A percentile compares a stretch with the other conserved stretches of the same genome.
phyloP scores from a whole-genome alignment of 2,329 filamentous ascomycete genomes.

The Tricladium varicosporioides region DNA sequence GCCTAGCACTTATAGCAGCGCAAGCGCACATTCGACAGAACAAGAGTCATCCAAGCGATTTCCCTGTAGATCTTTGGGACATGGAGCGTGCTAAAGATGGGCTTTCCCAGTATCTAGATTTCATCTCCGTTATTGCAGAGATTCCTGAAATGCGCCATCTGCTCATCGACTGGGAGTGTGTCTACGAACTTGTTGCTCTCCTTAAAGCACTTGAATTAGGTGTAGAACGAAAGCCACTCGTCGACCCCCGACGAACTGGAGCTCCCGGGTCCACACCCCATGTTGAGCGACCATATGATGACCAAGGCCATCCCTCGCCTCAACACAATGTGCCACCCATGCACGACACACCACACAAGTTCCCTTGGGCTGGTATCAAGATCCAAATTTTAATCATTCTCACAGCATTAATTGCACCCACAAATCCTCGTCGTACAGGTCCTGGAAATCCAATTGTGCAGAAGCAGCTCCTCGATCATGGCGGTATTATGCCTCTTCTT shows the following conservation, averaged over 20 bases:
- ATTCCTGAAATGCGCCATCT: slow-evolving; percentile 79
- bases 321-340: slow-evolving; percentile 47
- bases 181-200: slow-evolving; percentile 83
- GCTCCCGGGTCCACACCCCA: slow-evolving; percentile 3
- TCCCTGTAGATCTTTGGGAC: slow-evolving; percentile 93
- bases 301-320: slow-evolving; percentile 38
- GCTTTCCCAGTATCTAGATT: slow-evolving; percentile 89
- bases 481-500: slow-evolving; percentile 82
- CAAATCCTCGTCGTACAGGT: slow-evolving; percentile 54
- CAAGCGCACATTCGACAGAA: slow-evolving; percentile 85
- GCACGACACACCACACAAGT: slow-evolving; percentile 63
- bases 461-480: slow-evolving; percentile 79
- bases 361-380: slow-evolving; percentile 75
- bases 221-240: slow-evolving; percentile 77
- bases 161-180: slow-evolving; percentile 87
- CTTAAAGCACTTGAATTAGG: slow-evolving; percentile 84
- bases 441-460: slow-evolving; percentile 75
- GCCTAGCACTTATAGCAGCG: slow-evolving; percentile 88
- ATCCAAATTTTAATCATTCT: slow-evolving; percentile 89
- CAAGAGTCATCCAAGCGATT: slow-evolving; percentile 75
- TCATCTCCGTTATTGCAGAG: slow-evolving; percentile 86
- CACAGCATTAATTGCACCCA: slow-evolving; percentile 85
- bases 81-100: slow-evolving; percentile 97
- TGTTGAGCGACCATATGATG: not conserved
- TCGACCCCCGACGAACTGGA: slow-evolving; percentile 39